Evolutionary conservation across 1,139 yeast species (phyloP).

Genomic region (Magnusiomyces suaveolens): DNA sequence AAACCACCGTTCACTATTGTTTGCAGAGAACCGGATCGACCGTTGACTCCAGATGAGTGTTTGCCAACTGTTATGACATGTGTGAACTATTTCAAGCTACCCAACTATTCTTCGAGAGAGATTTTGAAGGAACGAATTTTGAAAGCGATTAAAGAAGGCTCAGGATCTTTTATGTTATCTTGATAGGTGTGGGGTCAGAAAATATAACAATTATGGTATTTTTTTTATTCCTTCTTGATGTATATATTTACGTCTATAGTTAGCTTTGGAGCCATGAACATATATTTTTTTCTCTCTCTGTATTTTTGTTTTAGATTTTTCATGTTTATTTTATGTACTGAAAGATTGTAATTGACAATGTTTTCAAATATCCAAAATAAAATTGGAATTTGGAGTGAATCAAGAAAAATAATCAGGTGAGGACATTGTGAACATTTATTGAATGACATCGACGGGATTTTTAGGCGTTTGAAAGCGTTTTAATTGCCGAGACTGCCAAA

Average conservation of each 20-base stretch:
- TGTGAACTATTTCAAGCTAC: slow-evolving; percentile 86
- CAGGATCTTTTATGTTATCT: slow-evolving; percentile 78
- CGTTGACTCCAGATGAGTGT: slow-evolving; percentile 60
- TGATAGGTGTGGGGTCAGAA: slow-evolving; percentile 20
- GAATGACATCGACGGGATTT: too few species aligned
- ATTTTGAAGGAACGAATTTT: slow-evolving; percentile 49
- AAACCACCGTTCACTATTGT: slow-evolving; percentile 84
- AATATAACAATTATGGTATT: background rate
- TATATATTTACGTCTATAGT: background rate
- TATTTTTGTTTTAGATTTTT: too few species aligned
- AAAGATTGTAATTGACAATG: too few species aligned
- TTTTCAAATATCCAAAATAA: too few species aligned
- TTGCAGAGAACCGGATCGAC: slow-evolving; percentile 57
- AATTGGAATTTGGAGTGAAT: too few species aligned
- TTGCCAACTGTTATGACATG: slow-evolving; percentile 98
- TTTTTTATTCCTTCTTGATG: background rate
- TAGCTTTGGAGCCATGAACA: too few species aligned
- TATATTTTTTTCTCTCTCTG: too few species aligned
- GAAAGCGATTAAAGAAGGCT: slow-evolving; percentile 79
- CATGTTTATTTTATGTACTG: too few species aligned
- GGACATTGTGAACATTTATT: too few species aligned
- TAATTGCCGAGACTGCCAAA: too few species aligned
- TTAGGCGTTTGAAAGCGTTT: too few species aligned
- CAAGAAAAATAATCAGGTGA: too few species aligned
- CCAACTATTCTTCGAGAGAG: slow-evolving; percentile 59